phyloP scores from a whole-genome alignment of 1,139 yeast genomes.

The Saccharomycopsis phalli region DNA sequence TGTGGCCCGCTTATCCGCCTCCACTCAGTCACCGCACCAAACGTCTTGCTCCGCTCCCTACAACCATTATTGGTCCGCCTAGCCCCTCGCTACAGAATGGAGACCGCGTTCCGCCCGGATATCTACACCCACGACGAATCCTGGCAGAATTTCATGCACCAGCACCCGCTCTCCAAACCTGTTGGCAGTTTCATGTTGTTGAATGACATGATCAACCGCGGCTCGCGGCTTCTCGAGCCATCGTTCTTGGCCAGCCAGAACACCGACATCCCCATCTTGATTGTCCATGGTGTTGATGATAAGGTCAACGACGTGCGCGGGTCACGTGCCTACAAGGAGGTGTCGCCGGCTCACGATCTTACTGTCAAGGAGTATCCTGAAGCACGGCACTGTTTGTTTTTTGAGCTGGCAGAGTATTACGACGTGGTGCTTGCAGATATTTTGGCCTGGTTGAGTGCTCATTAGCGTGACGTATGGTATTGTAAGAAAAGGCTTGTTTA shows the following conservation, averaged over 20 bases:
- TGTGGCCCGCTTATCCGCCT: slow-evolving; percentile 61
- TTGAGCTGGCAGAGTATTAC: slow-evolving; percentile 37
- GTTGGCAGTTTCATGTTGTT: slow-evolving; percentile 43
- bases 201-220: slow-evolving; percentile 60
- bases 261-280: slow-evolving; percentile 36
- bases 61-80: slow-evolving; percentile 41
- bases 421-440: slow-evolving; percentile 31
- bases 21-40: slow-evolving; percentile 53
- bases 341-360: slow-evolving; percentile 30
- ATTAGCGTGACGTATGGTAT: slow-evolving; percentile 8
- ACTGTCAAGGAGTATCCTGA: slow-evolving; percentile 23
- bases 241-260: slow-evolving; percentile 36
- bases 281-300: slow-evolving; percentile 48
- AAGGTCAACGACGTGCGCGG: slow-evolving; percentile 48
- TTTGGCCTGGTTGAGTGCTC: slow-evolving; percentile 33
- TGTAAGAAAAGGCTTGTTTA: neutral
- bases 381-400: slow-evolving; percentile 38
- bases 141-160: slow-evolving; percentile 39
- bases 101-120: slow-evolving; percentile 46
- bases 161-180: slow-evolving; percentile 37
- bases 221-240: slow-evolving; percentile 40
- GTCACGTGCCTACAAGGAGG: slow-evolving; percentile 38
- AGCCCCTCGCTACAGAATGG: slow-evolving; percentile 47
- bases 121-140: slow-evolving; percentile 46
- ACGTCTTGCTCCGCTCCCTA: slow-evolving; percentile 34